Evolutionary conservation across 768 basidiomycete species (phyloP).

Genomic region (Termitomyces sp.): DNA sequence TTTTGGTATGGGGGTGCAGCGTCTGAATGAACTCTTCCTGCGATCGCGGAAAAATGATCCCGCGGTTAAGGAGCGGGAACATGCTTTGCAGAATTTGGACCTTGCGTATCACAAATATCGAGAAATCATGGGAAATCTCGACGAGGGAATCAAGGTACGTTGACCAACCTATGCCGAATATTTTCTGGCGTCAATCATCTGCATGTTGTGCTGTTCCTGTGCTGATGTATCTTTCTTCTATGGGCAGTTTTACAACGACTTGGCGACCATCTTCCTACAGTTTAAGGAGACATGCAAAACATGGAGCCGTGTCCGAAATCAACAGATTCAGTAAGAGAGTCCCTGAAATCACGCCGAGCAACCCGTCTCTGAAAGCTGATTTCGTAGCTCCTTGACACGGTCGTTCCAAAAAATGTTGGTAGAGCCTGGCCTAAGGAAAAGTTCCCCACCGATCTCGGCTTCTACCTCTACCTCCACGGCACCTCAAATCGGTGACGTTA

Average conservation of each 20-base stretch:
- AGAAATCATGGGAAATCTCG: slow-evolving; percentile 81
- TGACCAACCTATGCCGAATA: neutral
- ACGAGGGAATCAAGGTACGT: slow-evolving; percentile 83
- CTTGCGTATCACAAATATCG: slow-evolving; percentile 84
- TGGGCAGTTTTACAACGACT: slow-evolving; percentile 84
- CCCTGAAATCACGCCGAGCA: neutral
- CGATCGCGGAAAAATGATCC: slow-evolving; percentile 78
- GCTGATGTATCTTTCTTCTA: neutral
- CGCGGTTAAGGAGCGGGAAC: slow-evolving; percentile 75
- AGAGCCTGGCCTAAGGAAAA: neutral
- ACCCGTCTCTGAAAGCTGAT: slow-evolving; percentile 1
- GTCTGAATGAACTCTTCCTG: slow-evolving; percentile 70
- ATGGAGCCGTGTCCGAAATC: slow-evolving; percentile 71
- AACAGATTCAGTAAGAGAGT: slow-evolving; percentile 68
- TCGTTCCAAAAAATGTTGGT: slow-evolving; percentile 35
- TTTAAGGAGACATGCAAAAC: slow-evolving; percentile 75
- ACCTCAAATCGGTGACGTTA: neutral
- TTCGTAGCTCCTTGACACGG: slow-evolving; percentile 39
- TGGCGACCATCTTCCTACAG: slow-evolving; percentile 66
- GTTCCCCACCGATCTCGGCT: neutral
- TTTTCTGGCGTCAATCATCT: neutral
- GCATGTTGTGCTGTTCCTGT: neutral
- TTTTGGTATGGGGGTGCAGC: slow-evolving; percentile 27
- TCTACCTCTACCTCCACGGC: neutral
- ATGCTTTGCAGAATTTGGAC: slow-evolving; percentile 79